These are phyloP conservation scores for Rubia peregrina DNA, from an alignment of 305 asterid species.

Conservation along the genomic window DNA sequence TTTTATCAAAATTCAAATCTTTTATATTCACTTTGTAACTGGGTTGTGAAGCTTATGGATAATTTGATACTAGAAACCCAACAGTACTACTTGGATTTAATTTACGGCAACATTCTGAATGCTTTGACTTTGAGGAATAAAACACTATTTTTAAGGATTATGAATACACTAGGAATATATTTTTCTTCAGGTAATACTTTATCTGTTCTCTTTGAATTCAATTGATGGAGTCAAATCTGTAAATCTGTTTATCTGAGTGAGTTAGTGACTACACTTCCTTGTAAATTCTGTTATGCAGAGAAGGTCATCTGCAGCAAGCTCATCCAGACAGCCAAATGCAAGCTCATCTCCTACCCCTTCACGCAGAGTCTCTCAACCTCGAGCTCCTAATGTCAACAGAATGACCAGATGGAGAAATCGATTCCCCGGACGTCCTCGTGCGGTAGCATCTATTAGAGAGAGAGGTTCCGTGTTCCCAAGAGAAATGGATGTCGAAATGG, in stretches of 20 bases:
- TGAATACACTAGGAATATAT: background rate
- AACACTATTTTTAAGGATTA: background rate
- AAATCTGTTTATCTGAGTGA: background rate
- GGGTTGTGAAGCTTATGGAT: background rate
- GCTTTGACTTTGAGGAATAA: background rate
- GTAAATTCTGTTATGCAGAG: constrained; percentile 31
- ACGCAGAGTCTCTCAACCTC: constrained; percentile 43
- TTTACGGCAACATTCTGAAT: background rate
- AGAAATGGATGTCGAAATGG: constrained; percentile 79
- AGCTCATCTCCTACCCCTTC: constrained; percentile 32
- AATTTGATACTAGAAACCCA: background rate
- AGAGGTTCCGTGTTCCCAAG: constrained; percentile 59
- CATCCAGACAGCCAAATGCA: constrained; percentile 40
- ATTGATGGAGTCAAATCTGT: background rate
- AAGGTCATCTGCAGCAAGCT: constrained; percentile 27
- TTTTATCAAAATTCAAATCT: background rate
- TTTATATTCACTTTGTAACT: background rate
- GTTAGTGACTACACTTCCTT: background rate
- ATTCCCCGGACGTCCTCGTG: constrained; percentile 61
- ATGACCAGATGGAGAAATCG: constrained; percentile 56
- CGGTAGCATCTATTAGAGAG: constrained; percentile 42
- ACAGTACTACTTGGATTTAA: background rate
- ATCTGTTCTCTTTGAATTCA: background rate
- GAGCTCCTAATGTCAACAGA: constrained; percentile 43
- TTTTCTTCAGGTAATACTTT: background rate